Evolutionary conservation across 2,329 filamentous ascomycete genomes (phyloP).

Genomic region (Tolypocladium tundrense): DNA sequence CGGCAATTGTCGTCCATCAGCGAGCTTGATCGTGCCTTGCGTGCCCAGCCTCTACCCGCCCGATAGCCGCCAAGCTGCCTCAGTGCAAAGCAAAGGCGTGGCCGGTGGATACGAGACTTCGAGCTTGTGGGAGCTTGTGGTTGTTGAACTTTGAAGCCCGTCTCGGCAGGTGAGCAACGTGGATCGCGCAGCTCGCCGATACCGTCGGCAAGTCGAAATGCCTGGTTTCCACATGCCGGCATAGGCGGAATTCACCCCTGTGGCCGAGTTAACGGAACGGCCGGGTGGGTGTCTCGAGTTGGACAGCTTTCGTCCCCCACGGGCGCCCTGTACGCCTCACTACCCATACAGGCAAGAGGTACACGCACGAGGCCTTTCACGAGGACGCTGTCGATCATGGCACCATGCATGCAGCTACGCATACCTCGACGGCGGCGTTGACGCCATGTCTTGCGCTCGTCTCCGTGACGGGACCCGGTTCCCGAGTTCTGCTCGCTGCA

Average conservation of each 20-base stretch:
- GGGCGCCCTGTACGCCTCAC: background rate
- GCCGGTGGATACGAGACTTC: background rate
- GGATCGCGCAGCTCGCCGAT: background rate
- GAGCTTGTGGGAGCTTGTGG: no score
- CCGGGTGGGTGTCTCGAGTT: background rate
- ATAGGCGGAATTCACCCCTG: background rate
- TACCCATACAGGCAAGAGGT: no score
- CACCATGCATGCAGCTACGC: background rate
- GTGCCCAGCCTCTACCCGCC: background rate
- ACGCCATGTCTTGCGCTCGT: background rate
- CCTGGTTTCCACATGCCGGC: background rate
- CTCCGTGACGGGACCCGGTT: background rate
- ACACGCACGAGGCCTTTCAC: no score
- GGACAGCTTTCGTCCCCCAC: background rate
- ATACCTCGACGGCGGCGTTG: background rate
- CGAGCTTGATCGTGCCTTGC: background rate
- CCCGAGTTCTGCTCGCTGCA: no score
- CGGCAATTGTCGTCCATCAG: background rate
- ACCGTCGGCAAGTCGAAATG: background rate
- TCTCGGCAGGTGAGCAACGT: background rate
- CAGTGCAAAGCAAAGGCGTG: background rate
- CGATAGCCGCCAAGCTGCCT: background rate
- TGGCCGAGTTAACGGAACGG: no score
- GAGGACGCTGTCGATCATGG: background rate
- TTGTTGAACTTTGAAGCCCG: background rate